Conservation (phyloP, 2,329 filamentous ascomycete species). For the Penicillium sp. region DNA sequence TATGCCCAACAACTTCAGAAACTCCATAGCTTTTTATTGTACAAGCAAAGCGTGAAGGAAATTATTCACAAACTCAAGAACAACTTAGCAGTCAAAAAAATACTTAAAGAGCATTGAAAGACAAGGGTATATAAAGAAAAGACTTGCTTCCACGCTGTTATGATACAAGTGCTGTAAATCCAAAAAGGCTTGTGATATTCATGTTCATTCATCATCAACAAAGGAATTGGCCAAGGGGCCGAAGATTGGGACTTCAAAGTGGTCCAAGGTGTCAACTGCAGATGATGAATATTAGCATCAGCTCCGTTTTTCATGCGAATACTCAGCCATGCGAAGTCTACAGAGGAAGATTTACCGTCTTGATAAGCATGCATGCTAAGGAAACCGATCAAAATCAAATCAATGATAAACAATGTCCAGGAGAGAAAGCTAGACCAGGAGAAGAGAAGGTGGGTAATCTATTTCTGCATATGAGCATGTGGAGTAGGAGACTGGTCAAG, state of each 20-base stretch:
- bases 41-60: background rate
- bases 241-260: constrained; percentile 85
- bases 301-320: background rate
- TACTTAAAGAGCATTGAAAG: constrained; percentile 7
- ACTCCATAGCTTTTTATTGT: too few relatives aligned
- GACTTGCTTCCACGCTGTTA: constrained; percentile 11
- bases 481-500: background rate
- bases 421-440: constrained; percentile 80
- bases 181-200: background rate
- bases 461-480: constrained; percentile 38
- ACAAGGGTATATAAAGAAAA: constrained; percentile 23
- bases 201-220: constrained; percentile 73
- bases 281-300: background rate
- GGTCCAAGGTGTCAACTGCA: constrained; percentile 59
- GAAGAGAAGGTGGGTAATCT: constrained; percentile 80
- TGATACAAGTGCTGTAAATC: constrained; percentile 12
- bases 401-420: constrained; percentile 76
- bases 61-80: background rate
- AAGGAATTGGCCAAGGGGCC: constrained; percentile 83
- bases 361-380: constrained; percentile 76
- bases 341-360: constrained; percentile 61
- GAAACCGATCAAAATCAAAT: constrained; percentile 73
- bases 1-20: background rate
- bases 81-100: background rate
- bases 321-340: background rate